phyloP scores from a whole-genome alignment of 352 stramenopile genomes.

The Blastocystis sp. region DNA sequence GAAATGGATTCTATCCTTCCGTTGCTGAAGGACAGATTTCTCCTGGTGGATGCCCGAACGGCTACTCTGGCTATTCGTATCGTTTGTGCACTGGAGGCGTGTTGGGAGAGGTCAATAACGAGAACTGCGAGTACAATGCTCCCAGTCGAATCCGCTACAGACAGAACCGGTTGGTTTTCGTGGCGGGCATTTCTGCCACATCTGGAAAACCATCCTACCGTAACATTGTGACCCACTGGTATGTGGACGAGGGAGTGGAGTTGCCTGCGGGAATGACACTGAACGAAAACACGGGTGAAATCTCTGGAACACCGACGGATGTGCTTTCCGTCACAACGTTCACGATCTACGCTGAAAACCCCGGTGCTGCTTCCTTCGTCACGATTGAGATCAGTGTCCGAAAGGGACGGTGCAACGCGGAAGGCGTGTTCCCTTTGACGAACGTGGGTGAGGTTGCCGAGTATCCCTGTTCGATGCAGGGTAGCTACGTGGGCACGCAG shows the following conservation, averaged over 20 bases:
- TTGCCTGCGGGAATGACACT: neutral
- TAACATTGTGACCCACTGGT: neutral
- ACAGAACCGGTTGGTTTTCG: too few relatives aligned
- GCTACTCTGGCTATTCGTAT: constrained; percentile 20
- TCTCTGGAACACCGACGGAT: neutral
- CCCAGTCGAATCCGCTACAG: neutral
- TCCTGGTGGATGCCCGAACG: neutral
- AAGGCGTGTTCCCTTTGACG: neutral
- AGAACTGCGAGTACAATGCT: neutral
- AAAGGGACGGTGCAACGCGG: neutral
- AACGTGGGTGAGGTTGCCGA: neutral
- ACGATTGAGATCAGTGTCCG: neutral
- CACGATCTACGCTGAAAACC: constrained; percentile 9
- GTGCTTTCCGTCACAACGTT: neutral
- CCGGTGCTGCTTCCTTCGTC: neutral
- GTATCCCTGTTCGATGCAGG: neutral
- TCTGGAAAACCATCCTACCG: neutral
- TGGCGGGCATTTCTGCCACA: too few relatives aligned
- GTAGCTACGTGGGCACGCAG: neutral
- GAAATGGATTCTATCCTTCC: constrained; percentile 1
- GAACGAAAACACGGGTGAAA: neutral
- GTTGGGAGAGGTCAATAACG: neutral
- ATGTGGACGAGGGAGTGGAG: neutral
- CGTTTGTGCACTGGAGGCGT: neutral
- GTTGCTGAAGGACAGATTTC: constrained; percentile 15